Percentiles rank a stretch among this genome's conserved stretches.
These are phyloP conservation scores for Pseudogymnoascus sp. DNA, from an alignment of 2,329 filamentous ascomycete species.

Conservation along the genomic window DNA sequence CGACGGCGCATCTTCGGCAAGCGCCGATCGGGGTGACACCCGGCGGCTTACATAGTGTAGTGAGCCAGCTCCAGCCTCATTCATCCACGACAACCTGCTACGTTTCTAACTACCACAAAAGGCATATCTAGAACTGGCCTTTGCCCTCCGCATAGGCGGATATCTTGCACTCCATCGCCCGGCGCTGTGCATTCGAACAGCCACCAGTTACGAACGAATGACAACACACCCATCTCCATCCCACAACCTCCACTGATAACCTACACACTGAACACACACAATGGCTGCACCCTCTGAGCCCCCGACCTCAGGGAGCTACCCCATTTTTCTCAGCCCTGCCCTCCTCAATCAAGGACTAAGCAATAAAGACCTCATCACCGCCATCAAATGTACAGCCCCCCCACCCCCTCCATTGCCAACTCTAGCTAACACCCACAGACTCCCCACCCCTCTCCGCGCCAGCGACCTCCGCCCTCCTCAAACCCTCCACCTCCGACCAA, in stretches of 20 bases:
- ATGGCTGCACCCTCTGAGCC: constrained; percentile 2
- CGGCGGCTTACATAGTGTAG: neutral
- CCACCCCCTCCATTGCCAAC: neutral
- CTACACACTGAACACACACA: neutral
- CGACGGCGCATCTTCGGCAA: constrained; percentile 1
- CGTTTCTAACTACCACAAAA: neutral
- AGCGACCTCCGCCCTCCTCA: constrained; percentile 37
- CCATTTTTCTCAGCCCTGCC: constrained; percentile 2
- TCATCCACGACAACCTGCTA: neutral
- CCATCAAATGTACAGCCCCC: neutral
- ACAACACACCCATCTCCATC: neutral
- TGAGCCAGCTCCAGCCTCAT: neutral
- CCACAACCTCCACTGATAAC: neutral
- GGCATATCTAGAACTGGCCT: neutral
- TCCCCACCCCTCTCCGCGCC: constrained; percentile 38
- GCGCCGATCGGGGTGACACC: neutral
- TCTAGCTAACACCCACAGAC: neutral
- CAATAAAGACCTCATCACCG: neutral
- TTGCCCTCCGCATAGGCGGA: neutral
- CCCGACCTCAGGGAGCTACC: neutral
- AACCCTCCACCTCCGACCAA: constrained; percentile 34
- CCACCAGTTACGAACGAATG: neutral
- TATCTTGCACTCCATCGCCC: neutral
- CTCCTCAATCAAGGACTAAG: neutral
- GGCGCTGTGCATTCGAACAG: neutral